Conservation (phyloP, 768 basidiomycete species). For the Lactarius indigo region DNA sequence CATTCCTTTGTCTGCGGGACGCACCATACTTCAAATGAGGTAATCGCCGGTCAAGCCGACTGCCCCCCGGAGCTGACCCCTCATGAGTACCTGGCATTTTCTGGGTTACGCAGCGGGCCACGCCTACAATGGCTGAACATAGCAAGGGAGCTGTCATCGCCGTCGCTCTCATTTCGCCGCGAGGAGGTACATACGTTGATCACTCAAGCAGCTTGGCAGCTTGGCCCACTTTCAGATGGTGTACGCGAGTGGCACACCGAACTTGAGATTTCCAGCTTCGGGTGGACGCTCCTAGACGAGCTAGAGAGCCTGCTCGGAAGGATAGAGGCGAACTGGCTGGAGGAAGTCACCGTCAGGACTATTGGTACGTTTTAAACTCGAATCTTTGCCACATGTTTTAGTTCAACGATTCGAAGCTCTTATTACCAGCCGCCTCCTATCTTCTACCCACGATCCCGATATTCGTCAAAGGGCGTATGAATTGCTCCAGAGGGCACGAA, state of each 20-base stretch:
- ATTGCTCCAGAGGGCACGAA: not conserved
- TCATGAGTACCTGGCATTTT: slow-evolving; percentile 46
- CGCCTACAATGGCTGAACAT: slow-evolving; percentile 38
- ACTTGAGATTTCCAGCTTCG: slow-evolving; percentile 34
- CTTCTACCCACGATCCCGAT: not conserved
- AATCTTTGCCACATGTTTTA: no score
- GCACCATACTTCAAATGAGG: slow-evolving; percentile 36
- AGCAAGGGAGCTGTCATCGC: slow-evolving; percentile 35
- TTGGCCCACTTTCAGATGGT: slow-evolving; percentile 32
- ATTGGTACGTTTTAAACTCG: not conserved
- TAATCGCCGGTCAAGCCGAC: slow-evolving; percentile 39
- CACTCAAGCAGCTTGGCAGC: slow-evolving; percentile 43
- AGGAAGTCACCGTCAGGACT: slow-evolving; percentile 1
- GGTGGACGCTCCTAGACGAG: slow-evolving; percentile 35
- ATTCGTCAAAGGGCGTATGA: not conserved
- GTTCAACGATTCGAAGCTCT: not conserved
- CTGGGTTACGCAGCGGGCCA: slow-evolving; percentile 43
- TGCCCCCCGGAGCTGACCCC: slow-evolving; percentile 40
- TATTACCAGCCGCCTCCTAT: not conserved
- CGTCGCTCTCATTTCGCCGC: slow-evolving; percentile 37
- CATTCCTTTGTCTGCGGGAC: not conserved
- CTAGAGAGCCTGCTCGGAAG: slow-evolving; percentile 34
- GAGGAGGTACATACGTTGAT: slow-evolving; percentile 42
- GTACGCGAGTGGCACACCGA: slow-evolving; percentile 40
- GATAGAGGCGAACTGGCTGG: slow-evolving; percentile 41